Percentiles rank a stretch among this genome's conserved stretches.
Evolutionary conservation across 2,329 filamentous ascomycete genomes (phyloP).

Genomic region (Pseudocercospora cruenta): DNA sequence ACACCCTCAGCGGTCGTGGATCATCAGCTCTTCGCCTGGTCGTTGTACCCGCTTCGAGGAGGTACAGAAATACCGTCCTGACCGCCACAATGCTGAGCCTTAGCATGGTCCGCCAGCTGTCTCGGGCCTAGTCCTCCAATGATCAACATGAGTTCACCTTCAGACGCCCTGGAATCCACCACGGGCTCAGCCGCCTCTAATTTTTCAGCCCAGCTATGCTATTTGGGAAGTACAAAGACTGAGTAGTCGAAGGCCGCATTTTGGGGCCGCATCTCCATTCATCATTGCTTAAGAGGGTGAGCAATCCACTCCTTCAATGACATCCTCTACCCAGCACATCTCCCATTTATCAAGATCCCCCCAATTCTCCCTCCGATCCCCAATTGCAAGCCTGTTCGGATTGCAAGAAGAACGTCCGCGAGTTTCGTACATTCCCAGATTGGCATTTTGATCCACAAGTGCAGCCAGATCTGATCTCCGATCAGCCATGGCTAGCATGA

Average conservation of each 20-base stretch:
- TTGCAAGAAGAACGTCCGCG: no score
- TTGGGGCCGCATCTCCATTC: slow-evolving; percentile 2
- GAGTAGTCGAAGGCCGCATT: slow-evolving; percentile 6
- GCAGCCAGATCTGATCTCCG: neutral
- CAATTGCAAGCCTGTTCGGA: neutral
- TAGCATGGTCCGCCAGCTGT: neutral
- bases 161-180: slow-evolving; percentile 15
- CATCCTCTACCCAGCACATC: neutral
- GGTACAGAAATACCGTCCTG: neutral
- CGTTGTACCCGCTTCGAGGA: neutral
- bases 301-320: neutral
- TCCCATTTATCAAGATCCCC: no score
- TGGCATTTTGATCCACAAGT: neutral
- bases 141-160: neutral
- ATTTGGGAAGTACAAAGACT: slow-evolving; percentile 12
- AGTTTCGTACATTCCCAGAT: no score
- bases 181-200: slow-evolving; percentile 11
- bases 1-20: neutral
- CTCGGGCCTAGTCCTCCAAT: neutral
- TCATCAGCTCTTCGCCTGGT: neutral
- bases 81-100: neutral
- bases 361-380: neutral
- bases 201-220: slow-evolving; percentile 11
- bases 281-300: neutral
- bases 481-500: slow-evolving; percentile 1